These are phyloP conservation scores for Calonectria pteridis DNA, from an alignment of 2,329 filamentous ascomycete species.

Conservation along the genomic window DNA sequence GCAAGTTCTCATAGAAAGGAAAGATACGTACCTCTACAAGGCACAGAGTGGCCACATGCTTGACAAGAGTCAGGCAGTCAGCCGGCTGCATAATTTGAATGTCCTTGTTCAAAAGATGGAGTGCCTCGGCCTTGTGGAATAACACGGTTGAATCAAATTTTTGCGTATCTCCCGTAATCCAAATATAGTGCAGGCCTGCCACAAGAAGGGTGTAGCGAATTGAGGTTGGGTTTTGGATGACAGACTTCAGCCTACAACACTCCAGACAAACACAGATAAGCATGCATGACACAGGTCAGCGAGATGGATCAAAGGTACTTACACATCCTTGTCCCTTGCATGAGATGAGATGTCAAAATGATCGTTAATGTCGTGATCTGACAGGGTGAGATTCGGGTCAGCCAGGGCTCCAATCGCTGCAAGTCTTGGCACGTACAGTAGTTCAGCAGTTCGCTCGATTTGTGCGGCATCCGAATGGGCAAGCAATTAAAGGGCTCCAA, in stretches of 20 bases:
- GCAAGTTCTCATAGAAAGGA: background rate
- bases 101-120: background rate
- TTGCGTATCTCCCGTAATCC: background rate
- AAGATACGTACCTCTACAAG: background rate
- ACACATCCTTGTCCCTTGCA: background rate
- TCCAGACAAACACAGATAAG: background rate
- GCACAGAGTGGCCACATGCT: background rate
- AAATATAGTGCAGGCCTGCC: background rate
- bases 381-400: background rate
- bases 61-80: background rate
- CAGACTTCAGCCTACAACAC: background rate
- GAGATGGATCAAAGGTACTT: background rate
- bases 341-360: background rate
- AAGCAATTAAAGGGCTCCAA: conserved; percentile 2
- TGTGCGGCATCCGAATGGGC: background rate
- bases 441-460: background rate
- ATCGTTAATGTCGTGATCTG: background rate
- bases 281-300: background rate
- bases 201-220: background rate
- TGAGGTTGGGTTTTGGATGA: background rate
- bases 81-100: background rate
- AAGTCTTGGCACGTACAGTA: background rate
- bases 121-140: background rate
- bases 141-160: background rate
- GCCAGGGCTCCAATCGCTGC: background rate